A percentile compares a stretch with the other conserved stretches of the same genome.
Evolutionary conservation across 345 rosid genomes (phyloP).

Genomic region (Sonneratia alba): DNA sequence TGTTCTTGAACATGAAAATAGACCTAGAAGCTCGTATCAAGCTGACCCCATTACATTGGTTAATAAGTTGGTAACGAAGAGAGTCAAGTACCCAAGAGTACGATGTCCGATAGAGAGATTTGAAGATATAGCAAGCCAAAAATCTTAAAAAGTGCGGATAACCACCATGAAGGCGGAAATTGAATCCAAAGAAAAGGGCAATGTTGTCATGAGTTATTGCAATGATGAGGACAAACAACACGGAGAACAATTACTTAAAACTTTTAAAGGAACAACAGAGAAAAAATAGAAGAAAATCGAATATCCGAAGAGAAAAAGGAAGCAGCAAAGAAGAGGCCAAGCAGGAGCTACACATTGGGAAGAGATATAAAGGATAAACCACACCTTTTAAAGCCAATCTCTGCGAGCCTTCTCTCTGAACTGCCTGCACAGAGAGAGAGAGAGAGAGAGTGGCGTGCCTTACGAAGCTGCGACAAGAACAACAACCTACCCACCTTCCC

Average conservation of each 20-base stretch:
- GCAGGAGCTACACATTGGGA: not conserved
- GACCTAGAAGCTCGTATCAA: not conserved
- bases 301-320: not conserved
- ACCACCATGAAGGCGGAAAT: not conserved
- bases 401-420: conserved; percentile 22
- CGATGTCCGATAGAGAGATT: too few relatives aligned
- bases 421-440: conserved; percentile 14
- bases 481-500: conserved; percentile 13
- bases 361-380: conserved; percentile 5
- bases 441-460: conserved; percentile 16
- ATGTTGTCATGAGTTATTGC: not conserved
- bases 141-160: not conserved
- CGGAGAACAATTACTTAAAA: not conserved
- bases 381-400: conserved; percentile 22
- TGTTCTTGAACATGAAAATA: not conserved
- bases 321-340: not conserved
- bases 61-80: too few relatives aligned
- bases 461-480: conserved; percentile 26
- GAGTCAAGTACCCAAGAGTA: not conserved
- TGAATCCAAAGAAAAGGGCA: not conserved
- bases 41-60: not conserved
- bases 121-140: not conserved
- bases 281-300: not conserved
- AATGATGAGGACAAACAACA: not conserved
- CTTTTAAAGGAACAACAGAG: not conserved